Evolutionary conservation across 352 stramenopile species (phyloP), one percentile per base, ranked within the genome.

Genomic region (Peronospora tabacina): DNA sequence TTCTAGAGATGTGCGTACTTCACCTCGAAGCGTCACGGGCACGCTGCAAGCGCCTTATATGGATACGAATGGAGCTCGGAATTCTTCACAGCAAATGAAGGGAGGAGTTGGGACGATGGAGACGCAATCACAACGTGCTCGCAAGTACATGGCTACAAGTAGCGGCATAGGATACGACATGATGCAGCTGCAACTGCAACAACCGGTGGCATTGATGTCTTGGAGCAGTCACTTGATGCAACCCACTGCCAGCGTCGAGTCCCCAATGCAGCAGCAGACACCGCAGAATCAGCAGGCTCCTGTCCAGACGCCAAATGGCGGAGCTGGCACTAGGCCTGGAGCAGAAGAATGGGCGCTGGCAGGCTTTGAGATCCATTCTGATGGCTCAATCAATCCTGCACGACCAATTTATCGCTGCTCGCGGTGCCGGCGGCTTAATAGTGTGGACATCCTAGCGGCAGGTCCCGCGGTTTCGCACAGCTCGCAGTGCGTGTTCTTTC

Each of bases 391-490:
- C 36, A 85, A 90, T 46, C 64, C 78, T 8, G 66, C 70, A 38
- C 66, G 75, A 2, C 79, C 79, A 12, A 90, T 90, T 61, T 90
- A 90, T 54, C 79, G 79, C 15, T 90, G 79, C 48, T 70, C 71
- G 5, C 70, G 84, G 22, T 90, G 79, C 40, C 63, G 72, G 34
- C 68, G 74, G 7, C 54, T 85, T 39, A 81, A 83, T 30, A 76
- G 87, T 51, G 68, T 89, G 1, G 78, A 86, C 41, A 83, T 80
- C 63, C 69, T 89, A 47, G 69, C 70, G 7, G 70, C 67, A n/a
- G 73, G 73, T 0, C 61, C 61, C 1, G 58, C 65, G 15, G 51
- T 75, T 15, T 73, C 81, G n/a, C 78, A 89, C 52, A 70, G 55
- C 12, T 45, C 67, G 11, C 74, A 81, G 56, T 86, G 75, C 15